Percentiles rank a stretch among this genome's conserved stretches.
phyloP scores from a whole-genome alignment of 2,329 filamentous ascomycete genomes.

The Fusarium sp. region DNA sequence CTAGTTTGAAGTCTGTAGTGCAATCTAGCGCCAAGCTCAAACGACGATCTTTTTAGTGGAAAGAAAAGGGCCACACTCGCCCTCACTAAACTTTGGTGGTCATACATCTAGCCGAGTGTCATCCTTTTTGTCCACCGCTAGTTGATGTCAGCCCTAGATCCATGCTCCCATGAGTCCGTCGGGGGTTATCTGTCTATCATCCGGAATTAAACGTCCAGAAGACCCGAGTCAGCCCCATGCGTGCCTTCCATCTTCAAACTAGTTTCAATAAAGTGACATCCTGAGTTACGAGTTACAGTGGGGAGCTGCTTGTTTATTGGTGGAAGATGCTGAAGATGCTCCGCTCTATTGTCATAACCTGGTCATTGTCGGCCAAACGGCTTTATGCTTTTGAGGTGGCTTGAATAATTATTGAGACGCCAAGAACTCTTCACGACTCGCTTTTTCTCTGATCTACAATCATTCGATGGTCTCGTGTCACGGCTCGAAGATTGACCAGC shows the following conservation, averaged over 20 bases:
- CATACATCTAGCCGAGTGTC: background rate
- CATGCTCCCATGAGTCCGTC: background rate
- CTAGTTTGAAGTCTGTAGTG: background rate
- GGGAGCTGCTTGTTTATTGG: accelerated
- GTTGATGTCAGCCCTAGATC: background rate
- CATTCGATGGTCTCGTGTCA: background rate
- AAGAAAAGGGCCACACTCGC: background rate
- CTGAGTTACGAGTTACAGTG: background rate
- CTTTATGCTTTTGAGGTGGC: background rate
- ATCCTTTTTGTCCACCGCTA: background rate
- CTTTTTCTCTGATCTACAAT: background rate
- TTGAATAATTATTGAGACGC: background rate
- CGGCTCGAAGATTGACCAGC: background rate
- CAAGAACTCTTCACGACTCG: background rate
- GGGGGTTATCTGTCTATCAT: background rate
- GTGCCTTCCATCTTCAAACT: background rate
- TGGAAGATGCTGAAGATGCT: background rate
- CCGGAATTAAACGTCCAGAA: background rate
- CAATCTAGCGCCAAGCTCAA: background rate
- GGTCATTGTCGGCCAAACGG: background rate
- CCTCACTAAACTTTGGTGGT: background rate
- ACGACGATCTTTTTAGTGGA: background rate
- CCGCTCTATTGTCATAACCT: background rate
- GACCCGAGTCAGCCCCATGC: background rate
- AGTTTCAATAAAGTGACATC: background rate